A percentile compares a stretch with the other conserved stretches of the same genome.
phyloP scores from a whole-genome alignment of 805 yeast species.

The Barnettozyma pratensis region DNA sequence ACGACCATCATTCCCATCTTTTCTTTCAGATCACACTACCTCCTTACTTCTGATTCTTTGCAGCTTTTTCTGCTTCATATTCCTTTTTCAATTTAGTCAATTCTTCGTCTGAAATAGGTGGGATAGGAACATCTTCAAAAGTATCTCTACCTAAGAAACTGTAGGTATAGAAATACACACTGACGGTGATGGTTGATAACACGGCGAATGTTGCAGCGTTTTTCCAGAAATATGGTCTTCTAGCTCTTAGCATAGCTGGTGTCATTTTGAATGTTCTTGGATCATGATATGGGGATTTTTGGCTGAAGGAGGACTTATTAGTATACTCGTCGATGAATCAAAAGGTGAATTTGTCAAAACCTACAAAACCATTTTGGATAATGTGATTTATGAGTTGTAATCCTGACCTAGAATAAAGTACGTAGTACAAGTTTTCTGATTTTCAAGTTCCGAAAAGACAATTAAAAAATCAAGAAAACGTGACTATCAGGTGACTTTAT shows the following conservation, averaged over 20 bases:
- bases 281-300: slow-evolving; percentile 48
- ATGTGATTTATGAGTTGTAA: background rate
- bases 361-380: slow-evolving; percentile 12
- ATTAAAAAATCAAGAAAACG: background rate
- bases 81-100: slow-evolving; percentile 67
- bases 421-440: too few species aligned
- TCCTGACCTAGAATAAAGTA: background rate
- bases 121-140: slow-evolving; percentile 88
- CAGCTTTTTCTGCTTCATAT: slow-evolving; percentile 43
- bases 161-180: slow-evolving; percentile 64
- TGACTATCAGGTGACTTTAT: slow-evolving; percentile 4
- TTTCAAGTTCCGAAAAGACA: too few species aligned
- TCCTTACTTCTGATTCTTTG: slow-evolving; percentile 1
- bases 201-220: slow-evolving; percentile 61
- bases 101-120: slow-evolving; percentile 81
- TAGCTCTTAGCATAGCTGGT: slow-evolving; percentile 87
- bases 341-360: slow-evolving; percentile 8
- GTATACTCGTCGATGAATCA: background rate
- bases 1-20: background rate
- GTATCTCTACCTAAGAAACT: slow-evolving; percentile 69
- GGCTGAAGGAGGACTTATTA: slow-evolving; percentile 7
- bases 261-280: slow-evolving; percentile 80
- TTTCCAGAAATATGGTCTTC: slow-evolving; percentile 78
- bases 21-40: background rate
- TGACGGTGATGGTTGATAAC: slow-evolving; percentile 58